A percentile compares a stretch with the other conserved stretches of the same genome.
These are phyloP conservation scores for Hypoxylon sp. DNA, from an alignment of 2,329 filamentous ascomycete genomes.

Conservation along the genomic window DNA sequence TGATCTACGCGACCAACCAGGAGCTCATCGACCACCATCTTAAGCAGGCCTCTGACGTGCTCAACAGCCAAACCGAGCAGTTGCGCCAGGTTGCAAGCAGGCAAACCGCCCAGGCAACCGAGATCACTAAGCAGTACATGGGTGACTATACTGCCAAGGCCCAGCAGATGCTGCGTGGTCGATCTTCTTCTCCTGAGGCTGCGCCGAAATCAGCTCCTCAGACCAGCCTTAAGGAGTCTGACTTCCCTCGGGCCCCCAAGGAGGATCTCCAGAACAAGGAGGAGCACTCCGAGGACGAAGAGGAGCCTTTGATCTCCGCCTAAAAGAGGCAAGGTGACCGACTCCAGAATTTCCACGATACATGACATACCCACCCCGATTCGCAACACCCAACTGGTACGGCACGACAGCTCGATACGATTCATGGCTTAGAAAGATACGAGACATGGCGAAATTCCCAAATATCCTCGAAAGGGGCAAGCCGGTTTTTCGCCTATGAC, in stretches of 20 bases:
- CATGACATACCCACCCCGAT: conserved; percentile 31
- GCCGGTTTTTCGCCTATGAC: conserved; percentile 33
- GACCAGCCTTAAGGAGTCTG: conserved; percentile 55
- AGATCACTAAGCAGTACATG: conserved; percentile 75
- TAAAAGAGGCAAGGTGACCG: conserved; percentile 43
- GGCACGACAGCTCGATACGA: conserved; percentile 44
- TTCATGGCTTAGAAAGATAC: conserved; percentile 46
- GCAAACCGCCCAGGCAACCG: conserved; percentile 72
- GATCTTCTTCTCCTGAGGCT: conserved; percentile 58
- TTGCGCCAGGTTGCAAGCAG: conserved; percentile 71
- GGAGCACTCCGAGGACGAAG: conserved; percentile 50
- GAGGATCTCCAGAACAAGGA: conserved; percentile 50
- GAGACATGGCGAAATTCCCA: conserved; percentile 38
- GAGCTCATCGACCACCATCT: conserved; percentile 76
- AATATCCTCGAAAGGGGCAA: conserved; percentile 33
- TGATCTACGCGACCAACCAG: conserved; percentile 76
- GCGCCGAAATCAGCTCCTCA: conserved; percentile 53
- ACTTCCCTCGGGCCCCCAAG: conserved; percentile 62
- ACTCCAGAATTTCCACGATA: conserved; percentile 36
- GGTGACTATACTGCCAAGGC: conserved; percentile 77
- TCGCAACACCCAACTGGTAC: conserved; percentile 37
- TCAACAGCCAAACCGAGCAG: conserved; percentile 73
- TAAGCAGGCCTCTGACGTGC: conserved; percentile 66
- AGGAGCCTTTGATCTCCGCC: conserved; percentile 52
- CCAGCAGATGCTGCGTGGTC: conserved; percentile 70